Evolutionary conservation across 805 yeast genomes (phyloP).

Genomic region (Saccharomycopsis fibuligera): DNA sequence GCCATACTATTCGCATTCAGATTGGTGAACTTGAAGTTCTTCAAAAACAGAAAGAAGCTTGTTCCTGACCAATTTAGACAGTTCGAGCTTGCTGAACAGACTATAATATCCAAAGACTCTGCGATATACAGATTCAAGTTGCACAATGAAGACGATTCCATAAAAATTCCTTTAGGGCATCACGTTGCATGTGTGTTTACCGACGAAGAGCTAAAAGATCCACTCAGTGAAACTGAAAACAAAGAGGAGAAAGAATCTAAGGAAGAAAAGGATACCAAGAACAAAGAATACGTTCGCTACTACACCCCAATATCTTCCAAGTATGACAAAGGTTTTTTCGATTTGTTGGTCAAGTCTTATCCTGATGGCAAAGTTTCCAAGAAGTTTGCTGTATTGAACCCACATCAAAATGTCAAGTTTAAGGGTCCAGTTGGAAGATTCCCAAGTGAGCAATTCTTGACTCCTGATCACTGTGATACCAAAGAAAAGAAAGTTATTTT

Average conservation of each 20-base stretch:
- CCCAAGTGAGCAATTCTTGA: slow-evolving; percentile 35
- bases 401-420: slow-evolving; percentile 63
- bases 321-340: slow-evolving; percentile 67
- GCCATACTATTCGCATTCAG: slow-evolving; percentile 37
- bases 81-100: slow-evolving; percentile 67
- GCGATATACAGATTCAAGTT: slow-evolving; percentile 71
- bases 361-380: slow-evolving; percentile 64
- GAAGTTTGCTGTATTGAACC: slow-evolving; percentile 54
- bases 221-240: slow-evolving; percentile 24
- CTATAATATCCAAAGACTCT: slow-evolving; percentile 60
- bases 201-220: slow-evolving; percentile 6
- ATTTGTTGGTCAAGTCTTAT: slow-evolving; percentile 70
- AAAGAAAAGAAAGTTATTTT: slow-evolving; percentile 58
- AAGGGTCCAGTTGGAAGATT: slow-evolving; percentile 79
- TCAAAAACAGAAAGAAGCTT: slow-evolving; percentile 37
- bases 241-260: slow-evolving; percentile 23
- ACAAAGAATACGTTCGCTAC: slow-evolving; percentile 45
- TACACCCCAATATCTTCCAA: slow-evolving; percentile 73
- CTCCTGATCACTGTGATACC: slow-evolving; percentile 32
- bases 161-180: slow-evolving; percentile 69
- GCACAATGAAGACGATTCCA: slow-evolving; percentile 50
- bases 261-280: slow-evolving; percentile 29
- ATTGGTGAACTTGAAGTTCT: slow-evolving; percentile 30
- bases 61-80: slow-evolving; percentile 51
- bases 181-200: slow-evolving; percentile 53